These are phyloP conservation scores for Paramecium biaurelia DNA, from an alignment of 73 alveolate genomes.

Conservation along the genomic window DNA sequence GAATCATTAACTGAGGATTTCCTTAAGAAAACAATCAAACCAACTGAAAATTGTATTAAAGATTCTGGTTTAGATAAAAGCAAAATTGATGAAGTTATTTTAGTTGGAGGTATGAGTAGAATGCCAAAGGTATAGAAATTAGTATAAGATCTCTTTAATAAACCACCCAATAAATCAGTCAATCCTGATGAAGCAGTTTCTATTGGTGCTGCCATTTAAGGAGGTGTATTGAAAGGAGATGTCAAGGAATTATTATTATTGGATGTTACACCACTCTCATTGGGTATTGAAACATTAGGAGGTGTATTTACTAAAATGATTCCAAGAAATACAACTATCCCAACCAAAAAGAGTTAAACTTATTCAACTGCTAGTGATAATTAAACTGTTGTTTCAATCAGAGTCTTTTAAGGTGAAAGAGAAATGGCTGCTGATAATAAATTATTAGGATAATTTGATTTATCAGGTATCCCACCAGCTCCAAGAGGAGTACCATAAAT, in stretches of 20 bases:
- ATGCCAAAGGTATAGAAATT: constrained; percentile 95
- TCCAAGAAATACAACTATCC: constrained; percentile 97
- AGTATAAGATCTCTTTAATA: constrained; percentile 86
- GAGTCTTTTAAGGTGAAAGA: constrained; percentile 98
- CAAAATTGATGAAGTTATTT: constrained; percentile 92
- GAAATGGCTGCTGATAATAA: constrained; percentile 96
- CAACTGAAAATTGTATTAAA: constrained; percentile 83
- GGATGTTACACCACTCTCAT: constrained; percentile 98
- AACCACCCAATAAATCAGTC: constrained; percentile 78
- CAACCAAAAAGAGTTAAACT: constrained; percentile 94
- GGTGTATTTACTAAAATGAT: constrained; percentile 96
- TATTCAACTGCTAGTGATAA: constrained; percentile 95
- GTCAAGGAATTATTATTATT: constrained; percentile 89
- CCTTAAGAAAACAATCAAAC: constrained; percentile 80
- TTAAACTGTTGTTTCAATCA: constrained; percentile 92
- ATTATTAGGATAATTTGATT: constrained; percentile 90
- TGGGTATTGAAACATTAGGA: constrained; percentile 96
- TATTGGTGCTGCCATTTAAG: constrained; percentile 98
- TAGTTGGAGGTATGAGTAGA: constrained; percentile 98
- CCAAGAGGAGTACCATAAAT: constrained; percentile 96
- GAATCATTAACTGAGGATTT: constrained; percentile 77
- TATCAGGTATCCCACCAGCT: constrained; percentile 95
- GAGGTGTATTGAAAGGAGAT: constrained; percentile 94
- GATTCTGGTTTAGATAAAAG: constrained; percentile 89
- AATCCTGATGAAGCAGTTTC: constrained; percentile 99